Evolutionary conservation across 768 basidiomycete genomes (phyloP).

Genomic region (Leccinum subgranulosum): DNA sequence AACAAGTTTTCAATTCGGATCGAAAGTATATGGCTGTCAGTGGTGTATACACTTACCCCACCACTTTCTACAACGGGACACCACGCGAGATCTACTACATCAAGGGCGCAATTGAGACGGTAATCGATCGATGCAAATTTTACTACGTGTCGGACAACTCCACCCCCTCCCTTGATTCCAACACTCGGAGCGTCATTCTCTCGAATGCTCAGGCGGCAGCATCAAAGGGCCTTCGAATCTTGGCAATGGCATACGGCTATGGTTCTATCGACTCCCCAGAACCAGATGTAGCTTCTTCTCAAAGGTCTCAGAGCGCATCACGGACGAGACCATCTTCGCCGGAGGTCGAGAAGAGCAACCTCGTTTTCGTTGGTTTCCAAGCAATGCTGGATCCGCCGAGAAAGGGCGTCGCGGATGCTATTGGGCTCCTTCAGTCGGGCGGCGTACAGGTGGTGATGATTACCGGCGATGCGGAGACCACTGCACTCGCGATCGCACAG

Average conservation of each 20-base stretch:
- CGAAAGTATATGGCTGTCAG: conserved; percentile 91
- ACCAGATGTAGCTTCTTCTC: conserved; percentile 17
- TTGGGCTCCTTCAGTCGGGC: conserved; percentile 73
- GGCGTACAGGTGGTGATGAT: conserved; percentile 99
- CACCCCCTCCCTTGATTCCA: conserved; percentile 72
- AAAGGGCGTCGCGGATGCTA: conserved; percentile 89
- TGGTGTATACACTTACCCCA: conserved; percentile 52
- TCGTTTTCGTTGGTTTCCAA: conserved; percentile 90
- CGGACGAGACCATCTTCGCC: conserved; percentile 28
- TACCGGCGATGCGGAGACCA: conserved; percentile 91
- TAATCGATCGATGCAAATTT: conserved; percentile 82
- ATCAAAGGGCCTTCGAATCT: conserved; percentile 74
- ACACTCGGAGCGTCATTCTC: conserved; percentile 64
- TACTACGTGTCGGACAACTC: conserved; percentile 91
- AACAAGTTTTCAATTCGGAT: conserved; percentile 91
- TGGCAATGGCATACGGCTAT: conserved; percentile 90
- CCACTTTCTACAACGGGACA: conserved; percentile 27
- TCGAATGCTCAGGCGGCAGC: conserved; percentile 71
- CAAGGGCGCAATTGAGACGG: conserved; percentile 88
- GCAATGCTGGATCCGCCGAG: conserved; percentile 96
- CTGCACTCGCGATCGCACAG: conserved; percentile 84
- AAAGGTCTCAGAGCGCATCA: conserved; percentile 22
- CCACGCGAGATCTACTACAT: conserved; percentile 81
- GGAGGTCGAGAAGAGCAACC: conserved; percentile 43
- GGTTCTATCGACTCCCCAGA: conserved; percentile 47